Evolutionary conservation across 768 basidiomycete species (phyloP).

Genomic region (Termitomyces sp.): DNA sequence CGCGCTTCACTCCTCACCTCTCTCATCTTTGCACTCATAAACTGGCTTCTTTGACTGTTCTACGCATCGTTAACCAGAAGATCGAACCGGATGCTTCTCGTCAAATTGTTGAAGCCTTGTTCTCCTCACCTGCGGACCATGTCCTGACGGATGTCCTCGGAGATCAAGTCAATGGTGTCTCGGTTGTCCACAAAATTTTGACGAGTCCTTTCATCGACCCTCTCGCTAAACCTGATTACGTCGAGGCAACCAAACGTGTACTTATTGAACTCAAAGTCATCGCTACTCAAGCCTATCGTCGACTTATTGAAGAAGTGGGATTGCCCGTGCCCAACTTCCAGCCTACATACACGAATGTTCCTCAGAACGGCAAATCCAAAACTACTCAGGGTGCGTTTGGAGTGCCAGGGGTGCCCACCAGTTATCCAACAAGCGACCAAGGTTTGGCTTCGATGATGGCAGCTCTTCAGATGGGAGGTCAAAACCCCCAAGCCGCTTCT

Average conservation of each 20-base stretch:
- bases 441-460: constrained; percentile 92
- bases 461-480: constrained; percentile 85
- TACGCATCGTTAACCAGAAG: constrained; percentile 96
- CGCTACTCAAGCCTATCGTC: constrained; percentile 90
- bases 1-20: constrained; percentile 93
- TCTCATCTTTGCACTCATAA: constrained; percentile 98
- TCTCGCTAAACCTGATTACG: constrained; percentile 59
- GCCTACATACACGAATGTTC: constrained; percentile 68
- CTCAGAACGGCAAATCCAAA: constrained; percentile 61
- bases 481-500: constrained; percentile 78
- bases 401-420: constrained; percentile 73
- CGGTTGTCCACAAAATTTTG: constrained; percentile 89
- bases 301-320: constrained; percentile 93
- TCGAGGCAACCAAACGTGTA: constrained; percentile 88
- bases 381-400: constrained; percentile 54
- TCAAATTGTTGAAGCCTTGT: constrained; percentile 85
- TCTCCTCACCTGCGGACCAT: constrained; percentile 86
- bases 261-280: constrained; percentile 89
- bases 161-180: constrained; percentile 95
- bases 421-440: constrained; percentile 80
- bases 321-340: constrained; percentile 87
- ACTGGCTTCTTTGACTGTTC: constrained; percentile 89
- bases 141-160: constrained; percentile 91
- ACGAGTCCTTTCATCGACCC: constrained; percentile 83
- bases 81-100: constrained; percentile 85